Base-by-base conservation (phyloP, 768 basidiomycete species). In the Ramaria sp. region DNA sequence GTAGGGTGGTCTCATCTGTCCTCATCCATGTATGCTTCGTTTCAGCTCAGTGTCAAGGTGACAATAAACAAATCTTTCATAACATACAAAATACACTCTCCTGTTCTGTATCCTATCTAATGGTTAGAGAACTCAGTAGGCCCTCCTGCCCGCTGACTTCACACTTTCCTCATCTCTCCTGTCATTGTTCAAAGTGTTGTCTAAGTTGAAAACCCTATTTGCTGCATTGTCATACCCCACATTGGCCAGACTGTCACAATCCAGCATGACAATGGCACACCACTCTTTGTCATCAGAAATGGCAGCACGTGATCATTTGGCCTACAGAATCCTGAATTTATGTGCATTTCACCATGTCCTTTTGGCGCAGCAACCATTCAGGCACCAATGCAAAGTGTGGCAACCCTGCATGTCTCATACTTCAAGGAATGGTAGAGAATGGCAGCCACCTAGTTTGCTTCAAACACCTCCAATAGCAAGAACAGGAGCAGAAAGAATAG, bases 91-190 rank as follows among this genome's bases (percentile, higher is more conserved):
- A 63, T 78, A 61, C 79, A 59, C 62, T 72, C 22, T 54, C 65
- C 54, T 33, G 83, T 70, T 11, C 94, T 93, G 0, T 71, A 82
- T 6, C 66, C 77, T 0, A 73, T 78, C 1, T 75, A 78, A n/a
- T 99, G 96, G 95, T 76, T 98, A 37, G 84, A 90, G 63, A 76
- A 75, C 43, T 75, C 98, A 53, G 90, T 88, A 37, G 95, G 95
- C 7, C 70, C 82, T n/a, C 73, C 84, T 57, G 73, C 92, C 54
- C 80, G 73, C 67, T 98, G 96, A 96, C 75, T 93, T 45, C 78
- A 85, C 48, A 95, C 96, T 5, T 77, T 96, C 53, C 70, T 94
- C 56, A 80, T 82, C 1, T 89, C 89, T 3, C 75, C 79, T 50
- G 93, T 82, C 58, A 82, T 97, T 62, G 86, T 95, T 22, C 95